Evolutionary conservation across 768 basidiomycete genomes (phyloP), one percentile per base, ranked within the genome.

Genomic region (Sporobolomyces pararoseus): DNA sequence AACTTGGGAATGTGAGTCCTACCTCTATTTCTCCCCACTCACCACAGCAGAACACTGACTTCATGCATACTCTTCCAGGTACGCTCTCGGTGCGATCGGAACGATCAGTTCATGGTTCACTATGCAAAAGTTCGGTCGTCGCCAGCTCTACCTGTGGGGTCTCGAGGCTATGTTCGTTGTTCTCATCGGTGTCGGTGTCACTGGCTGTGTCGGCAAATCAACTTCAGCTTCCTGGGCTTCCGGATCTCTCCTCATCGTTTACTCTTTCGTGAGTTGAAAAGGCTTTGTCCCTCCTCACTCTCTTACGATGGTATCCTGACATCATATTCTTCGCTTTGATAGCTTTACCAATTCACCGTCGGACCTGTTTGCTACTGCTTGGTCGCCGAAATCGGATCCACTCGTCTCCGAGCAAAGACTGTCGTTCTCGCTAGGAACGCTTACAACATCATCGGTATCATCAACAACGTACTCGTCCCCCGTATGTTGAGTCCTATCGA

Each of bases 121-220:
- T 44, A 74, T 76, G 67, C 44, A 25, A 4, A 32, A 53, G 13
- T 75, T 79, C 65, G 81, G 81, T 31, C 79, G 81, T 29, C 76
- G 81, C 51, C 70, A 63, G 6, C 75, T 82, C n/a, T 82, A 80
- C 76, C 53, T 81, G 32, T 51, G 47, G 35, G 81, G 81, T 54
- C 78, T 81, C 6, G 52, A 71, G 39, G 54, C 47, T 46, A 75
- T 80, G 75, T 39, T 65, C 50, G 44, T 76, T 58, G 50, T 80
- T 7, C 76, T 81, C 16, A 27, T 80, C 66, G 68, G 77, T 59
- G 79, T 80, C 62, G 81, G 81, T 16, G 75, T 75, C 21, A 64
- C 80, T 47, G 79, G 78, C 2, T 75, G 77, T 70, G 71, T 66
- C 47, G 50, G 65, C 12, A 14, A 46, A 9, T 42, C 39, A 46